These are phyloP conservation scores for Mycena pura DNA, from an alignment of 768 basidiomycete genomes.

Conservation along the genomic window DNA sequence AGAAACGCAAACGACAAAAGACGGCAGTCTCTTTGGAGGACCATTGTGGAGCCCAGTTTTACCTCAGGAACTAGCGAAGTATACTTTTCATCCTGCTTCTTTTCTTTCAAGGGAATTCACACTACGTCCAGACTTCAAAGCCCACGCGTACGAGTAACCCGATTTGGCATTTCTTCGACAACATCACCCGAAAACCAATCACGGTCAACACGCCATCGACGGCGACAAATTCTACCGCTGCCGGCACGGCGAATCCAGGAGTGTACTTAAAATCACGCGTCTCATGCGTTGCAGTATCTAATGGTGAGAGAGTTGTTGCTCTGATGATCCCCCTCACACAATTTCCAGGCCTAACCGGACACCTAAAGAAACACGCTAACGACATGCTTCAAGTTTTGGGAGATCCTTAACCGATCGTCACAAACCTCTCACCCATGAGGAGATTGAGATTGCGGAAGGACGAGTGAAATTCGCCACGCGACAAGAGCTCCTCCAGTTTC, in stretches of 20 bases:
- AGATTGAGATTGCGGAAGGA: background rate
- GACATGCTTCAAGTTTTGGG: background rate
- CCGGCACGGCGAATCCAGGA: constrained; percentile 2
- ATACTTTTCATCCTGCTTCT: background rate
- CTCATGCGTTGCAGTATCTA: background rate
- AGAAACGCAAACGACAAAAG: background rate
- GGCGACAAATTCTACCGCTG: constrained; percentile 10
- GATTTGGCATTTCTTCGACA: background rate
- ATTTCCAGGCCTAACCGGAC: background rate
- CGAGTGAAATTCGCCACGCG: background rate
- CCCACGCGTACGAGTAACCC: background rate
- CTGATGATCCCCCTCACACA: background rate
- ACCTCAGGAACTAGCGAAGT: too few relatives aligned
- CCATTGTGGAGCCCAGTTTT: background rate
- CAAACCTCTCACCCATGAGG: background rate
- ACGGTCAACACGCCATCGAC: background rate
- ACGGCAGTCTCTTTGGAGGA: background rate
- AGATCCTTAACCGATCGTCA: background rate
- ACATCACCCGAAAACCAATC: background rate
- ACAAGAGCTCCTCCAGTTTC: background rate
- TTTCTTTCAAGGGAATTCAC: background rate
- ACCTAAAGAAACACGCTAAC: background rate
- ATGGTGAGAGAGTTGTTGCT: background rate
- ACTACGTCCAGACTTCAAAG: background rate
- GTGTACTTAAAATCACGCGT: background rate